phyloP scores from a whole-genome alignment of 495 filamentous ascomycete species.

The Hypoxylon fragiforme region DNA sequence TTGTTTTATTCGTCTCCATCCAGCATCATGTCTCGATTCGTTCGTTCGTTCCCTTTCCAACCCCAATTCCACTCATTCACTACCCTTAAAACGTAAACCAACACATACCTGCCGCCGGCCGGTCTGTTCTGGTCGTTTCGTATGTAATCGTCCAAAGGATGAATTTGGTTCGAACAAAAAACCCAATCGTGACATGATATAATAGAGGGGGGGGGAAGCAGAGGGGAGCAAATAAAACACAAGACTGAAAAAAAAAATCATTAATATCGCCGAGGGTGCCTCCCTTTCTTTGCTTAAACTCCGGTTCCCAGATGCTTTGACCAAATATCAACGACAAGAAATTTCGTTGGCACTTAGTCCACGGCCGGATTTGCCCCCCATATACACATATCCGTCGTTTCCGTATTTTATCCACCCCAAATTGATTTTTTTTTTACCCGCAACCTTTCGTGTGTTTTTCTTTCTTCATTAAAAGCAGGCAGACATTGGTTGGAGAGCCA shows the following conservation, averaged over 20 bases:
- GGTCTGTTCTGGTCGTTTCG: no score
- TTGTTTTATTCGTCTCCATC: no score
- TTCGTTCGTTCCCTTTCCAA: no score
- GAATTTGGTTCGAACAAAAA: no score
- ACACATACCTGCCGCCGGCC: no score
- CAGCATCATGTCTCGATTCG: neutral
- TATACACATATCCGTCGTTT: constrained; percentile 23
- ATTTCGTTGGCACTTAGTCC: constrained; percentile 15
- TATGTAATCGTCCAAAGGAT: no score
- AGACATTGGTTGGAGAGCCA: no score
- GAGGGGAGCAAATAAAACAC: no score
- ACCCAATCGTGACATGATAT: neutral
- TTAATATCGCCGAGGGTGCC: constrained; percentile 23
- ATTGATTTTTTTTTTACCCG: neutral
- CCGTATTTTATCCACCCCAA: neutral
- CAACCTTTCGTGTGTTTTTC: no score
- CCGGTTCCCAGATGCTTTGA: constrained; percentile 31
- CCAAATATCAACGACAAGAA: constrained; percentile 19
- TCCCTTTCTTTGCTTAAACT: constrained; percentile 22
- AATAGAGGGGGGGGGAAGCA: neutral
- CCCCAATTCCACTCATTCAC: no score
- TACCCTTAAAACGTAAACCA: no score
- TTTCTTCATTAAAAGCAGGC: neutral
- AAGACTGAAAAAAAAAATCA: constrained; percentile 15
- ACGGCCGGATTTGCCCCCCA: constrained; percentile 17